Evolutionary conservation across 2,329 filamentous ascomycete species (phyloP).

Genomic region (Macrophomina tecta): DNA sequence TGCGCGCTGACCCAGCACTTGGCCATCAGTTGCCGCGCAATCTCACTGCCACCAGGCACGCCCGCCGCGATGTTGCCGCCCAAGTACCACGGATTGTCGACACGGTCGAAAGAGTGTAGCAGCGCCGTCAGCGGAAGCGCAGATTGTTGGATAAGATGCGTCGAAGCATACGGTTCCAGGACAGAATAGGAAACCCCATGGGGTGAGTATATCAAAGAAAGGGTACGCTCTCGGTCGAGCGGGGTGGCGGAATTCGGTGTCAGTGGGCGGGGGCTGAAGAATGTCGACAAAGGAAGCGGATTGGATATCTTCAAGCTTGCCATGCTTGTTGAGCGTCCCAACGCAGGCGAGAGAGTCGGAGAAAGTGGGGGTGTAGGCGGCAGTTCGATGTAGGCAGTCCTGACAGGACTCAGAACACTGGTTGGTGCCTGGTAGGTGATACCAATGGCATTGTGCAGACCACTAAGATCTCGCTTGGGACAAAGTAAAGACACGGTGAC

Average conservation of each 20-base stretch:
- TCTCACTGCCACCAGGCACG: slow-evolving; percentile 62
- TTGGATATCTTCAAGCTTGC: slow-evolving; percentile 5
- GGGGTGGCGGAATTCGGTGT: slow-evolving; percentile 26
- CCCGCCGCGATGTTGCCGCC: slow-evolving; percentile 65
- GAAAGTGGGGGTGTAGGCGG: slow-evolving; percentile 28
- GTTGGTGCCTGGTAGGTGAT: slow-evolving; percentile 72
- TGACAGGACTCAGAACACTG: slow-evolving; percentile 41
- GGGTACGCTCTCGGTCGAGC: slow-evolving; percentile 48
- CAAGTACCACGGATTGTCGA: slow-evolving; percentile 66
- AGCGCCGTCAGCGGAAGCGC: slow-evolving; percentile 68
- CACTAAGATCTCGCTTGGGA: slow-evolving; percentile 65
- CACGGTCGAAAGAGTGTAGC: slow-evolving; percentile 67
- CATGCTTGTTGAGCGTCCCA: slow-evolving; percentile 38
- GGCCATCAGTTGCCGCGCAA: slow-evolving; percentile 61
- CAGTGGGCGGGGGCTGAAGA: slow-evolving; percentile 29
- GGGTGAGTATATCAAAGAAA: slow-evolving; percentile 70
- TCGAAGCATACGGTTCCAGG: slow-evolving; percentile 62
- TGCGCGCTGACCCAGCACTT: slow-evolving; percentile 67
- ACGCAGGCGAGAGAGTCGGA: slow-evolving; percentile 1
- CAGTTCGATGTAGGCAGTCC: slow-evolving; percentile 21
- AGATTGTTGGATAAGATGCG: slow-evolving; percentile 61
- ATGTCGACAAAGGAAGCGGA: slow-evolving; percentile 8
- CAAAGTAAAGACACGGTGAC: slow-evolving; percentile 73
- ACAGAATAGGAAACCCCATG: slow-evolving; percentile 64
- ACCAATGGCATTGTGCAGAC: slow-evolving; percentile 70